Evolutionary conservation across 495 filamentous ascomycete species (phyloP).

Genomic region (Pyrenula aspistea): DNA sequence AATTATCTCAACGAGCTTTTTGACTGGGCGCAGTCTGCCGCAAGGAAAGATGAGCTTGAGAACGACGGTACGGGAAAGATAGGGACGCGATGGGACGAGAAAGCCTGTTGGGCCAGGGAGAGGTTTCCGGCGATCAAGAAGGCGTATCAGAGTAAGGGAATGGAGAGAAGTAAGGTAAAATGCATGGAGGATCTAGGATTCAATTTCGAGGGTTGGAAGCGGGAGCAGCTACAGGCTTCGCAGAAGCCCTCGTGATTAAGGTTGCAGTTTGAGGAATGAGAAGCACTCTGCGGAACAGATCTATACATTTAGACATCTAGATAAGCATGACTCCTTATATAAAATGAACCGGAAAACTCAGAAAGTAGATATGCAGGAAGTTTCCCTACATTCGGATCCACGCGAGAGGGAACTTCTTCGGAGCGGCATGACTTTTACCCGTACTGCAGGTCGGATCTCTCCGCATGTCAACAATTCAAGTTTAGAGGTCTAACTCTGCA

Average conservation of each 20-base stretch:
- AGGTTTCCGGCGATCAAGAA: constrained; percentile 41
- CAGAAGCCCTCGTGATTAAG: not conserved
- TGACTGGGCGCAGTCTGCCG: constrained; percentile 43
- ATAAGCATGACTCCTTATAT: no score
- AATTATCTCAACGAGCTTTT: constrained; percentile 65
- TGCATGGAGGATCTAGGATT: constrained; percentile 49
- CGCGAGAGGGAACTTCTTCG: no score
- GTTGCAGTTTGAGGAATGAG: no score
- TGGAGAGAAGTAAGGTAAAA: constrained; percentile 26
- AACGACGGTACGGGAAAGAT: constrained; percentile 46
- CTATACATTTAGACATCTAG: no score
- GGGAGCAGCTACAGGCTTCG: constrained; percentile 4
- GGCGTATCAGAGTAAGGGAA: constrained; percentile 37
- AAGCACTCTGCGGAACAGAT: no score
- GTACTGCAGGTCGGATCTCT: no score
- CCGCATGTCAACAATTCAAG: no score
- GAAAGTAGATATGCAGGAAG: no score
- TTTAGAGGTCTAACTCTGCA: no score
- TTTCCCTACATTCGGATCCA: no score
- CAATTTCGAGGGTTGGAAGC: constrained; percentile 33
- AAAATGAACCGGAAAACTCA: no score
- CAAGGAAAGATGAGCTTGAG: constrained; percentile 21
- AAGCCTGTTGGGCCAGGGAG: constrained; percentile 51
- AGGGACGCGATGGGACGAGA: constrained; percentile 54
- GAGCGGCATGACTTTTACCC: no score